phyloP scores from a whole-genome alignment of 73 alveolate species.

The Loxodes magnus region DNA sequence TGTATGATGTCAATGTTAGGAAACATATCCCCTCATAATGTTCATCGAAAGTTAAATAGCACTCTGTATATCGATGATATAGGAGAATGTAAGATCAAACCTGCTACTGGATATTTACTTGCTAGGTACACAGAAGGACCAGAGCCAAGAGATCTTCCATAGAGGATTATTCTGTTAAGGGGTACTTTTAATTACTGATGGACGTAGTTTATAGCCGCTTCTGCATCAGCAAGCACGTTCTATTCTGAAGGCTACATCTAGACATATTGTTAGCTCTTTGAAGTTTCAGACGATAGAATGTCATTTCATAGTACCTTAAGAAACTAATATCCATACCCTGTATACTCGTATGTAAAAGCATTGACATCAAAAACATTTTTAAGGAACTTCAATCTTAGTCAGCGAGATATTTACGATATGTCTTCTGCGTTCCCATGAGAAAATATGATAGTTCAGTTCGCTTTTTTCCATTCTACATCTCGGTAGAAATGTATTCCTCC shows the following conservation, averaged over 20 bases:
- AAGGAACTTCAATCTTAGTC: constrained; percentile 14
- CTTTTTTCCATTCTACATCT: constrained; percentile 7
- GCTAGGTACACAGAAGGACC: constrained; percentile 73
- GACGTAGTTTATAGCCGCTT: constrained; percentile 52
- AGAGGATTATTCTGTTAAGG: constrained; percentile 33
- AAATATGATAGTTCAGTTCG: constrained; percentile 41
- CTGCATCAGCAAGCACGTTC: constrained; percentile 48
- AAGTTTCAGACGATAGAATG: too few relatives aligned
- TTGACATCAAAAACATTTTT: constrained; percentile 23
- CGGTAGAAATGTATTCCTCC: constrained; percentile 3
- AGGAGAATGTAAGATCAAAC: constrained; percentile 51
- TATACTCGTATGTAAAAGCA: constrained; percentile 31
- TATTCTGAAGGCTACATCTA: constrained; percentile 35
- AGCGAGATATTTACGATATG: constrained; percentile 19
- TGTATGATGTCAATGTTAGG: constrained; percentile 67
- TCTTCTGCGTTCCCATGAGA: constrained; percentile 65
- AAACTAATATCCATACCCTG: too few relatives aligned
- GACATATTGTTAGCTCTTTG: too few relatives aligned
- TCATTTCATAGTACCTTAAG: too few relatives aligned
- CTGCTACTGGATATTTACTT: constrained; percentile 57
- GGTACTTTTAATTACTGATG: constrained; percentile 31
- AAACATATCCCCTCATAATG: constrained; percentile 66
- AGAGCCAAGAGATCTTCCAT: constrained; percentile 70
- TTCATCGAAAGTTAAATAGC: constrained; percentile 55
- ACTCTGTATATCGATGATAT: constrained; percentile 48